Conservation (phyloP, 495 filamentous ascomycete genomes). For the Aeminium ludgeri region DNA sequence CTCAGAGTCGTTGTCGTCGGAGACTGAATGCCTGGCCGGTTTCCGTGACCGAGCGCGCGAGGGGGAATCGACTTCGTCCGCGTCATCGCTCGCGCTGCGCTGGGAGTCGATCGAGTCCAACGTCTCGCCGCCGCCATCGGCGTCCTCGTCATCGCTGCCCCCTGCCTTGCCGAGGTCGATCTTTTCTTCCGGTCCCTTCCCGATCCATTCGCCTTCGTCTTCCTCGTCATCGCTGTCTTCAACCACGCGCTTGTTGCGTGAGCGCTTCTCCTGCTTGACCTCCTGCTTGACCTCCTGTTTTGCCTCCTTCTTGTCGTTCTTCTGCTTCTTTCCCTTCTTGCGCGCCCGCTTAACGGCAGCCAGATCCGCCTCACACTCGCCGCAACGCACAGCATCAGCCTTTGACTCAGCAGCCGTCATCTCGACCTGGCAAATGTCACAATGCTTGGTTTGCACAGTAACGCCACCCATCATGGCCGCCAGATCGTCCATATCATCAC, state of each 20-base stretch:
- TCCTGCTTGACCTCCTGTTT: conserved; percentile 29
- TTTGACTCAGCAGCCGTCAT: conserved; percentile 41
- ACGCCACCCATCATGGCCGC: conserved; percentile 73
- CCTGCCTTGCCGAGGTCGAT: conserved; percentile 56
- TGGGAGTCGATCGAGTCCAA: conserved; percentile 45
- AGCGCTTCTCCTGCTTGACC: conserved; percentile 46
- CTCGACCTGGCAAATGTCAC: conserved; percentile 70
- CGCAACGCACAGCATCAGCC: conserved; percentile 47
- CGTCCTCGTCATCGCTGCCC: conserved; percentile 67
- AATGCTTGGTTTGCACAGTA: conserved; percentile 64
- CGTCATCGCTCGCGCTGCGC: conserved; percentile 32
- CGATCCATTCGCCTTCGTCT: conserved; percentile 59
- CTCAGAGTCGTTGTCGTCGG: conserved; percentile 22
- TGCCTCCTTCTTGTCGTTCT: conserved; percentile 27
- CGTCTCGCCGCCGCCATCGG: conserved; percentile 69
- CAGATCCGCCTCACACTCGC: conserved; percentile 55
- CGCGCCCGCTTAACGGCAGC: conserved; percentile 21
- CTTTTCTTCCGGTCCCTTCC: conserved; percentile 42
- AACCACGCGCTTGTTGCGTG: conserved; percentile 4
- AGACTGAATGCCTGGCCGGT: conserved; percentile 27
- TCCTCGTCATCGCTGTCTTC: conserved; percentile 36
- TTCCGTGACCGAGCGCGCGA: conserved; percentile 16
- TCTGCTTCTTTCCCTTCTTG: conserved; percentile 31
- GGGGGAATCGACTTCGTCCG: conserved; percentile 16
- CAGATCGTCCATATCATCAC: conserved; percentile 52